A percentile compares a stretch with the other conserved stretches of the same genome.
Conservation (phyloP, 1,139 yeast species). For the Candida sanyaensis region DNA sequence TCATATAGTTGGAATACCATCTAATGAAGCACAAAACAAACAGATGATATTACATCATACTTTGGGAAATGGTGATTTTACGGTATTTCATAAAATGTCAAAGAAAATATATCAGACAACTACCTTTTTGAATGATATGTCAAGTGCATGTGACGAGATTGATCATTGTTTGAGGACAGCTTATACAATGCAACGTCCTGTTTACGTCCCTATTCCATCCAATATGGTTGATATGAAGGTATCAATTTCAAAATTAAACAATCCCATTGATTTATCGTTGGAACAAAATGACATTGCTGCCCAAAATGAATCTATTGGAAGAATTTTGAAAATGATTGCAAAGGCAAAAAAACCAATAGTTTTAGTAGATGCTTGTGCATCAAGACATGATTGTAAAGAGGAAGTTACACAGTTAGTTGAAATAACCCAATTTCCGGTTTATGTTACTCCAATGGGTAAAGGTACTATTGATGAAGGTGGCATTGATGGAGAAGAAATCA, state of each 20-base stretch:
- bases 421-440: conserved; percentile 77
- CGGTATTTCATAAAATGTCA: conserved; percentile 52
- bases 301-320: conserved; percentile 69
- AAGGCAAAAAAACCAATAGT: conserved; percentile 69
- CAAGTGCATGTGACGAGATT: conserved; percentile 65
- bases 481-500: conserved; percentile 27
- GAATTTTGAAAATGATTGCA: conserved; percentile 52
- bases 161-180: conserved; percentile 78
- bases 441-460: conserved; percentile 91
- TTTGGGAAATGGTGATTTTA: conserved; percentile 48
- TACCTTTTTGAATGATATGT: conserved; percentile 60
- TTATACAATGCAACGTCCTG: conserved; percentile 75
- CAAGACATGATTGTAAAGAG: conserved; percentile 67
- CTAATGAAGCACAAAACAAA: conserved; percentile 38
- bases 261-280: conserved; percentile 64
- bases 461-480: conserved; percentile 70
- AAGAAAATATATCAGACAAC: conserved; percentile 68
- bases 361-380: conserved; percentile 85
- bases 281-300: conserved; percentile 68
- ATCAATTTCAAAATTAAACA: conserved; percentile 54
- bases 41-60: conserved; percentile 46
- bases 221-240: conserved; percentile 71
- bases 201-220: conserved; percentile 80
- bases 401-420: conserved; percentile 67
- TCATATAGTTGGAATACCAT: conserved; percentile 45